phyloP scores from a whole-genome alignment of 208 protist species.

The Leishmania guyanensis region DNA sequence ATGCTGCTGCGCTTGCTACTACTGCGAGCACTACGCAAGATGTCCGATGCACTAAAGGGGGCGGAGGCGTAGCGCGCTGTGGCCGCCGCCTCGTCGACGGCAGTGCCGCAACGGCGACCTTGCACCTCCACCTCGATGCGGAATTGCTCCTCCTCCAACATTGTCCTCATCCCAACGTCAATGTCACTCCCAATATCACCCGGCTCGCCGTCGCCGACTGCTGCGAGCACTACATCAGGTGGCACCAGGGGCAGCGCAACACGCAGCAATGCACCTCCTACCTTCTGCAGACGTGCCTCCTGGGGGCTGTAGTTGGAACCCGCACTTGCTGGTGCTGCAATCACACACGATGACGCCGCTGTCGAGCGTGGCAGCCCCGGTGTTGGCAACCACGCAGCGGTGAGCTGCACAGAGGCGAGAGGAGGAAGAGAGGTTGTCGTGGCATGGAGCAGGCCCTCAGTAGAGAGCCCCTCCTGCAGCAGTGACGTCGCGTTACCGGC shows the following conservation, averaged over 20 bases:
- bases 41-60: constrained; percentile 10
- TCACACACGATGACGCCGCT: not conserved
- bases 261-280: not conserved
- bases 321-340: too few species aligned
- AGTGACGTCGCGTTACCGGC: not conserved
- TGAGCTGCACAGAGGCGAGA: not conserved
- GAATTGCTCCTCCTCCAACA: constrained; percentile 9
- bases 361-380: not conserved
- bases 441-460: not conserved
- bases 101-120: not conserved
- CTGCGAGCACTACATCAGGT: not conserved
- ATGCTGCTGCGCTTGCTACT: not conserved
- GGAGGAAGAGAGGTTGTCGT: not conserved
- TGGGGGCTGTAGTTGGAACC: not conserved
- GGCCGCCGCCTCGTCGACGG: not conserved
- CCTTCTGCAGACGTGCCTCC: not conserved
- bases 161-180: not conserved
- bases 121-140: constrained; percentile 18
- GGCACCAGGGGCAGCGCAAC: not conserved
- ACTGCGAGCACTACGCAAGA: not conserved
- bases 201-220: not conserved
- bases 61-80: constrained; percentile 9
- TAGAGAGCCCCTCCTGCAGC: constrained; percentile 2
- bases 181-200: not conserved
- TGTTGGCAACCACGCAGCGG: not conserved